These are phyloP conservation scores for Backusella macrospora DNA, from an alignment of 192 early-diverging fungal species.

Conservation along the genomic window DNA sequence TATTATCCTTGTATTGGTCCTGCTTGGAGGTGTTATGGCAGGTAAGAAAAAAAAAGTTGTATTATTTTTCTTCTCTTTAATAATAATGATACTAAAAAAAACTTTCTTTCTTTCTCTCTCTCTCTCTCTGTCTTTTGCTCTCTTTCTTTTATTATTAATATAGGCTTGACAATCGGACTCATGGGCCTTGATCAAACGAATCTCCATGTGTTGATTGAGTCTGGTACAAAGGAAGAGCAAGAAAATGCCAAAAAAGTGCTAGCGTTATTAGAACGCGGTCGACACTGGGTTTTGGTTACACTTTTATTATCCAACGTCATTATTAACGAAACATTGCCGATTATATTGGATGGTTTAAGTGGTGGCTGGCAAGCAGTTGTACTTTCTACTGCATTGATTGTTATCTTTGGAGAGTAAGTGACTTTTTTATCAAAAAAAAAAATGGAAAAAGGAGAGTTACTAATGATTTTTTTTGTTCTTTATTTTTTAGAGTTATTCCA, in stretches of 20 bases:
- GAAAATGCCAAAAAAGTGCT: constrained; percentile 66
- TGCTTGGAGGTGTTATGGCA: constrained; percentile 81
- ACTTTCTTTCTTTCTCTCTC: background rate
- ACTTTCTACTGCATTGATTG: constrained; percentile 85
- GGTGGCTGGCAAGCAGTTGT: constrained; percentile 84
- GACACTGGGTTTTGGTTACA: constrained; percentile 93
- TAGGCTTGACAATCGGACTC: constrained; percentile 38
- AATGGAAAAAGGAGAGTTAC: background rate
- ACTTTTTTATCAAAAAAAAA: background rate
- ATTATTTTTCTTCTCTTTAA: background rate
- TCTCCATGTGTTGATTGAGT: constrained; percentile 78
- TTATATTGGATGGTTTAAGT: constrained; percentile 77
- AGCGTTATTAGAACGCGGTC: constrained; percentile 47
- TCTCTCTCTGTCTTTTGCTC: no score
- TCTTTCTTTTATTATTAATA: no score
- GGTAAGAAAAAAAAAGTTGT: constrained; percentile 53
- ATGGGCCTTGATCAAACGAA: constrained; percentile 80
- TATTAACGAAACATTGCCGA: constrained; percentile 92
- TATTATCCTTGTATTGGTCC: constrained; percentile 64
- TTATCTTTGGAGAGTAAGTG: constrained; percentile 92
- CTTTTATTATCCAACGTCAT: constrained; percentile 92
- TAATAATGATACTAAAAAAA: background rate
- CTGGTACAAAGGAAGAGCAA: constrained; percentile 70
- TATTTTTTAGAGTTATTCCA: constrained; percentile 74
- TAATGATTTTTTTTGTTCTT: background rate